Evolutionary conservation across 2,329 filamentous ascomycete species (phyloP), one percentile per base, ranked within the genome.

Genomic region (Paraphaeosphaeria sporulosa): DNA sequence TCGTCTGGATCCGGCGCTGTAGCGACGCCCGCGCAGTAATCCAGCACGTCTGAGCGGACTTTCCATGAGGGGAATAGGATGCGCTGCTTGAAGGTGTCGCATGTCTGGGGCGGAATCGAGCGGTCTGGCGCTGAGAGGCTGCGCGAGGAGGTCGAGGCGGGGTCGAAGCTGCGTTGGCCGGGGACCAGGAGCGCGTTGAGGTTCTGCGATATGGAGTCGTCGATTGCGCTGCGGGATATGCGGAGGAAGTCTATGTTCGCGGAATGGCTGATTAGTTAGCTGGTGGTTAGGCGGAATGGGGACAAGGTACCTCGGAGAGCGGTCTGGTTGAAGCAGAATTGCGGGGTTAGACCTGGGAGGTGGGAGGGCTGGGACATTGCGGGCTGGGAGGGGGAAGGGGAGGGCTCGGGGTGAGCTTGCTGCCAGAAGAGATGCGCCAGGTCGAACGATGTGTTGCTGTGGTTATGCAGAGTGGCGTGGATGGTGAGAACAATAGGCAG

Each of bases 201-300:
- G 71, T 96, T 94, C 73, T 97, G 94, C 0, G 89, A 88, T 73
- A 99, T 98, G 47, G 91, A 93, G 79, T 99, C 95, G 79, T 99
- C 95, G 72, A 97, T 90, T 50, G 91, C 87, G 55, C 87, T 85
- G 64, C 95, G 89, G 10, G 94, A 97, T 66, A 95, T 79, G 42
- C 93, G 91, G 23, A 99, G 86, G 77, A 99, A 99, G 77, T 97
- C 95, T 97, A 72, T 64, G 59, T 3, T 27, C 6, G 66, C 21
- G 57, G 47, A 52, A 60, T 65, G 68, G 65, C 53, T 62, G 61
- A 72, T 77, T 75, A 76, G 71, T 77, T 75, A 76, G 73, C 76
- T 60, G 57, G 64, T 63, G 58, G 51, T 62, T 36, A 30, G 17
- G 23, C 34, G 36, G 43, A 55, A 17, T 21, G 15, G 17, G 46